Evolutionary conservation across 768 basidiomycete genomes (phyloP).

Genomic region (Hebeloma cylindrosporum): DNA sequence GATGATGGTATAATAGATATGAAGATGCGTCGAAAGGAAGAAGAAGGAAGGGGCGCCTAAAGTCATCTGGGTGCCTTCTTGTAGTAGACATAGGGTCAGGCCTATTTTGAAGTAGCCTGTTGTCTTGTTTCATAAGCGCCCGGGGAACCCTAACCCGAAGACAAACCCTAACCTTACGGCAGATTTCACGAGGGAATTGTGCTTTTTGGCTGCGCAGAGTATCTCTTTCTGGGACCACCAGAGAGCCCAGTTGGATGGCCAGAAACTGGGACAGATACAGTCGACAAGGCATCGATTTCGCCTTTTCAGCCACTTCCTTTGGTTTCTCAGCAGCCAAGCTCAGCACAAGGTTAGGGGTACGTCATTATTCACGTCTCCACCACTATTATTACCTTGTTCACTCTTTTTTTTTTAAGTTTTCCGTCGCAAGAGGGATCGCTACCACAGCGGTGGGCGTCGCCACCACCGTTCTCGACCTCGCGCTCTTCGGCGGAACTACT

Average conservation of each 20-base stretch:
- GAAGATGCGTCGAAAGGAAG: neutral
- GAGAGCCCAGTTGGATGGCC: slow-evolving; percentile 32
- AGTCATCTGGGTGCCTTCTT: no score
- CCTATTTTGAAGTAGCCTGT: no score
- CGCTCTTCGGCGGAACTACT: slow-evolving; percentile 61
- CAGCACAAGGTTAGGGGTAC: slow-evolving; percentile 68
- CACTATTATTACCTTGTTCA: neutral
- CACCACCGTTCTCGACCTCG: slow-evolving; percentile 59
- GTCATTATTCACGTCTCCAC: slow-evolving; percentile 23
- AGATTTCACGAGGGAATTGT: slow-evolving; percentile 10
- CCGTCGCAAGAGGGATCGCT: slow-evolving; percentile 61
- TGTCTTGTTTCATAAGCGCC: no score
- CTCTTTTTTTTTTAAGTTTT: slow-evolving; percentile 48
- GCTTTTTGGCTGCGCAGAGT: no score
- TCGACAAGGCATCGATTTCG: slow-evolving; percentile 65
- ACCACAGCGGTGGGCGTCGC: slow-evolving; percentile 58
- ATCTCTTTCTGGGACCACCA: neutral
- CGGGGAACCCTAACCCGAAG: slow-evolving; percentile 14
- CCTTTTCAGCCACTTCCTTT: slow-evolving; percentile 59
- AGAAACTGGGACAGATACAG: slow-evolving; percentile 50
- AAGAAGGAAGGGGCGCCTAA: no score
- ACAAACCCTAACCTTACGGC: no score
- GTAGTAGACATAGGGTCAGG: no score
- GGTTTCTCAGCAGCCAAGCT: slow-evolving; percentile 68
- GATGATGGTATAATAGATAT: neutral